A percentile compares a stretch with the other conserved stretches of the same genome.
Evolutionary conservation across 768 basidiomycete species (phyloP).

Genomic region (Neoboletus magnificus): DNA sequence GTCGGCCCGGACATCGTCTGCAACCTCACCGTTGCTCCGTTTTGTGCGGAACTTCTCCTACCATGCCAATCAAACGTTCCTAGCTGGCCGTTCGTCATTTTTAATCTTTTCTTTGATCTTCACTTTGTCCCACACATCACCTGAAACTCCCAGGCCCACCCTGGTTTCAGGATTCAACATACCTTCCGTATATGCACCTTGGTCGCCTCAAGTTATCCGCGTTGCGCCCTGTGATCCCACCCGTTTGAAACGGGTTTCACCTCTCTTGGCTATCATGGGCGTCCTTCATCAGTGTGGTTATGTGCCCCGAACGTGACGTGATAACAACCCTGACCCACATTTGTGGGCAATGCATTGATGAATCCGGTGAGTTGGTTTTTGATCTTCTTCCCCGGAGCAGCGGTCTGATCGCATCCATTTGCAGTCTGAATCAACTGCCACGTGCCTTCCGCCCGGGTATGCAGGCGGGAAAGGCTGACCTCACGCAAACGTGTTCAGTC

Average conservation of each 20-base stretch:
- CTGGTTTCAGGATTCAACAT: constrained; percentile 1
- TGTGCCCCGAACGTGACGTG: background rate
- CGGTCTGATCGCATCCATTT: constrained; percentile 4
- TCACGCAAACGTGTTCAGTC: constrained; percentile 1
- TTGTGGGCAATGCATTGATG: background rate
- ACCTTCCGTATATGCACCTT: background rate
- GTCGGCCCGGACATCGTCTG: background rate
- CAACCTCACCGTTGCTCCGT: background rate
- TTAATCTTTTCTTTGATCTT: constrained; percentile 1
- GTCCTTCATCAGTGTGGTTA: background rate
- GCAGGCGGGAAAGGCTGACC: background rate
- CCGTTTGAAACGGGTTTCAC: constrained; percentile 5
- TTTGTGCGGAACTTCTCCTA: background rate
- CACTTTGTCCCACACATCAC: constrained; percentile 4
- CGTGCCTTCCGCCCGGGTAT: constrained; percentile 3
- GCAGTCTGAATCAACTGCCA: constrained; percentile 1
- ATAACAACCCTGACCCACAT: background rate
- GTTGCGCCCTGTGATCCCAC: constrained; percentile 6
- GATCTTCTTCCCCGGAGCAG: background rate
- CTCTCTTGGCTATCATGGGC: constrained; percentile 7
- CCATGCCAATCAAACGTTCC: constrained; percentile 27
- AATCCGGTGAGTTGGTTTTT: background rate
- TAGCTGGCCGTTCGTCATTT: constrained; percentile 17
- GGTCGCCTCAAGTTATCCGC: constrained; percentile 23
- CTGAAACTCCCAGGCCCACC: constrained; percentile 1